These are phyloP conservation scores for Breynia disticha DNA, from an alignment of 441 rosid species.

Conservation along the genomic window DNA sequence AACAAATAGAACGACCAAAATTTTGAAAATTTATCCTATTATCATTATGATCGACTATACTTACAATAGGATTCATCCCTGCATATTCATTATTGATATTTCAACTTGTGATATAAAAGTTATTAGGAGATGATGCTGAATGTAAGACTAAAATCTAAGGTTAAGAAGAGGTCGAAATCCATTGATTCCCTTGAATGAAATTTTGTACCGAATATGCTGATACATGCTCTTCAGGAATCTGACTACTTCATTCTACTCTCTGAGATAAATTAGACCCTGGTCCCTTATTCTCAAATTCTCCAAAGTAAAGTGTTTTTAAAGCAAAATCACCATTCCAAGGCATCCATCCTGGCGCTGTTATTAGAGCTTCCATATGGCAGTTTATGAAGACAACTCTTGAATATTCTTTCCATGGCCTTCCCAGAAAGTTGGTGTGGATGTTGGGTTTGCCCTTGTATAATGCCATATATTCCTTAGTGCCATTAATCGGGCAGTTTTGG, in stretches of 20 bases:
- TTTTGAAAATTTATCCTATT: too few species aligned
- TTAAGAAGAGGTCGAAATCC: constrained; percentile 56
- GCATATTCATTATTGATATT: too few species aligned
- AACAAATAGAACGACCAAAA: too few species aligned
- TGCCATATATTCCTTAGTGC: constrained; percentile 66
- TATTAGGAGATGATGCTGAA: too few species aligned
- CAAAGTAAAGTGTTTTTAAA: constrained; percentile 64
- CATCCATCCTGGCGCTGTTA: constrained; percentile 67
- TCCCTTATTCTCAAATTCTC: constrained; percentile 65
- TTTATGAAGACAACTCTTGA: constrained; percentile 61
- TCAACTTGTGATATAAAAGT: too few species aligned
- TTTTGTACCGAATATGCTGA: constrained; percentile 51
- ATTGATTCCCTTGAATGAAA: constrained; percentile 76
- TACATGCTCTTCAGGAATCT: constrained; percentile 50
- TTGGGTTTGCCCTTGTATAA: constrained; percentile 44
- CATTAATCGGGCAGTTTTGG: constrained; percentile 59
- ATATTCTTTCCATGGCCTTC: constrained; percentile 93
- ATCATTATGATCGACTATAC: too few species aligned
- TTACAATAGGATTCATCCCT: too few species aligned
- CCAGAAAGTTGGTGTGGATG: constrained; percentile 58
- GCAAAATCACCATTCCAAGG: constrained; percentile 67
- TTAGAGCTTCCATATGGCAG: constrained; percentile 42
- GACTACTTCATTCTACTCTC: constrained; percentile 73
- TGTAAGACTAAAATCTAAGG: background rate
- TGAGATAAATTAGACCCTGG: constrained; percentile 38